A percentile compares a stretch with the other conserved stretches of the same genome.
Evolutionary conservation across 768 basidiomycete genomes (phyloP).

Genomic region (Pleurotus giganteus): DNA sequence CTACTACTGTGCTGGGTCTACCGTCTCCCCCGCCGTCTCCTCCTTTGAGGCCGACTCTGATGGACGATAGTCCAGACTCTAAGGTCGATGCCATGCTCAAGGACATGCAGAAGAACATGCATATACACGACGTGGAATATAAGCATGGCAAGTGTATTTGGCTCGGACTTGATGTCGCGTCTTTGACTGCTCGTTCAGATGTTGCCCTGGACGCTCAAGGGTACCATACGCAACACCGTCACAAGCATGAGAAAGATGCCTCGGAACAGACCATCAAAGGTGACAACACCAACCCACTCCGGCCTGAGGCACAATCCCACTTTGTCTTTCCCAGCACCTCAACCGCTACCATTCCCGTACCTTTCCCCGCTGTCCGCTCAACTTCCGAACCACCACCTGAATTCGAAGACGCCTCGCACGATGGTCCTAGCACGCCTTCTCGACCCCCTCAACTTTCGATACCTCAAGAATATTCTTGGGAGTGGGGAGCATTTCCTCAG

Average conservation of each 20-base stretch:
- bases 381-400: conserved; percentile 66
- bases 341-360: conserved; percentile 19
- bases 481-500: conserved; percentile 89
- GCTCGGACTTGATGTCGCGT: neutral
- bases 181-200: conserved; percentile 35
- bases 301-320: conserved; percentile 17
- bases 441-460: conserved; percentile 9
- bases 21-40: conserved; percentile 21
- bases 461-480: conserved; percentile 82
- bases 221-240: conserved; percentile 60
- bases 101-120: conserved; percentile 36
- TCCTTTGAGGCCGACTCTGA: conserved; percentile 15
- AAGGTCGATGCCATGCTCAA: conserved; percentile 52
- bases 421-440: conserved; percentile 11
- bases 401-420: conserved; percentile 21
- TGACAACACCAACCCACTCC: conserved; percentile 21
- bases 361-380: conserved; percentile 40
- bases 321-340: conserved; percentile 13
- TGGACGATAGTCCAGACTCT: conserved; percentile 37
- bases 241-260: conserved; percentile 42
- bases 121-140: conserved; percentile 60
- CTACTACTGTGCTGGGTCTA: conserved; percentile 6
- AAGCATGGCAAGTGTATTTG: conserved; percentile 43
- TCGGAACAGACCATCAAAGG: conserved; percentile 42
- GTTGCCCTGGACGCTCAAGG: conserved; percentile 82